Base-by-base conservation (phyloP, 768 basidiomycete species). In the Lactifluus volemus region DNA sequence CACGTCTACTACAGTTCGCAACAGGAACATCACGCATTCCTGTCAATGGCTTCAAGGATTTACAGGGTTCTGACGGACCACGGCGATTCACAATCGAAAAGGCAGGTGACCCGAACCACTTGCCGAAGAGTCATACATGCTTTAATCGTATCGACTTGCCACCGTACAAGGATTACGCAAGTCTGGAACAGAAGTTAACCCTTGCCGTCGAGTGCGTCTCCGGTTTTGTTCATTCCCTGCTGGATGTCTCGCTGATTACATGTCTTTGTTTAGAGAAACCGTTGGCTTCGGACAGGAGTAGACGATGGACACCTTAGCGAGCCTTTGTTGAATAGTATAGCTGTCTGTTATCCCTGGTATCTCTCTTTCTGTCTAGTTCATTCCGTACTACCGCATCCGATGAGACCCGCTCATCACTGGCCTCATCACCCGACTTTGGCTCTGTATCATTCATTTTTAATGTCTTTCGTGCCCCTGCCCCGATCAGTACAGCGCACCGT, bases 71-170 rank as follows among this genome's bases (percentile, higher is more conserved):
- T 3, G 97, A 99, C 72, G 97, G 96, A 10, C 96, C 95, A 25
- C 79, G 96, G 52, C 82, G 96, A 50, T 99, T 99, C 75, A 99
- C 97, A 8, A 98, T 99, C 70, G 97, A 99, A 75, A 98, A 98
- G 77, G 90, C 92, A 39, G 97, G 97, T 30, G 97, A 99, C 69
- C 91, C 94, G 21, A 89, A 89, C 25, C 94, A 97, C 72, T 75
- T 99, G 69, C 97, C 97, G 1, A 99, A 98, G 85, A 91, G 88
- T 72, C 89, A 91, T 70, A 90, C 89, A 1, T 98, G 97, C 78
- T 99, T 99, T 83, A 98, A 89, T 67, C 81, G 92, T 48, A 93
- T 96, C 67, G 97, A 99, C 76, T 74, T 99, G 57, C 97, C 97
- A n/a, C 92, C 94, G 12, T 99, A 99, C 73, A 95, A 92, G 71